Conservation (phyloP, 352 stramenopile species). For the Elongisporangium undulatum region DNA sequence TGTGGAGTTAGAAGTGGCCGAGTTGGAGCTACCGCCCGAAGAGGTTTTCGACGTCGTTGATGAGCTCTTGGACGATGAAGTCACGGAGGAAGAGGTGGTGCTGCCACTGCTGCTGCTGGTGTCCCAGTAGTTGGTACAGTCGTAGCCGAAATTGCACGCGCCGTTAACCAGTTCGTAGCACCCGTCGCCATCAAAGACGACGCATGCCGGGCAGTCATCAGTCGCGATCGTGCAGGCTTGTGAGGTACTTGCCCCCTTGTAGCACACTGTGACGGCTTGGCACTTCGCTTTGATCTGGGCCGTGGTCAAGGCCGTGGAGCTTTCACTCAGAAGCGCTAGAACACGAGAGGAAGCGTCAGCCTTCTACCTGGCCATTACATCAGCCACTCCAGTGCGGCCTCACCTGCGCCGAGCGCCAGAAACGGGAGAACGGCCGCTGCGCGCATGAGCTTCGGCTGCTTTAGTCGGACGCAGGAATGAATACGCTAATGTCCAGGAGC, state of each 20-base stretch:
- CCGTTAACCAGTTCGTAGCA: conserved; percentile 19
- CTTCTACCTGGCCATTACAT: not conserved
- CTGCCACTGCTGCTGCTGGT: conserved; percentile 8
- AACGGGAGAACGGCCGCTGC: not conserved
- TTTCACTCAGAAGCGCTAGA: not conserved
- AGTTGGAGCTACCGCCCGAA: conserved; percentile 2
- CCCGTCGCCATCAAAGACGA: conserved; percentile 19
- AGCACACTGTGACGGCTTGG: conserved; percentile 9
- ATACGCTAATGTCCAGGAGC: not conserved
- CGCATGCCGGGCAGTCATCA: conserved; percentile 25
- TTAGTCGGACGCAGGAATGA: not conserved
- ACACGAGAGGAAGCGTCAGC: not conserved
- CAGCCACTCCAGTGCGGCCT: too few relatives aligned
- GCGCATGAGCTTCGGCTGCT: not conserved
- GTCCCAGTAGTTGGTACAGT: conserved; percentile 26
- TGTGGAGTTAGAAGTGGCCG: conserved; percentile 8
- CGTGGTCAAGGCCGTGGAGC: not conserved
- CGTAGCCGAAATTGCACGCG: conserved; percentile 22
- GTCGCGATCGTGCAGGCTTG: conserved; percentile 18
- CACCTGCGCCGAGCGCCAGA: not conserved
- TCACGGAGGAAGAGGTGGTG: conserved; percentile 1
- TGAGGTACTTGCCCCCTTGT: conserved; percentile 11
- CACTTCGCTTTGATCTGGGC: not conserved
- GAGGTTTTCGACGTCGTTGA: conserved; percentile 3
- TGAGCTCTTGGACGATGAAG: not conserved